phyloP scores from a whole-genome alignment of 2,329 filamentous ascomycete genomes.

The Curvularia sp. region DNA sequence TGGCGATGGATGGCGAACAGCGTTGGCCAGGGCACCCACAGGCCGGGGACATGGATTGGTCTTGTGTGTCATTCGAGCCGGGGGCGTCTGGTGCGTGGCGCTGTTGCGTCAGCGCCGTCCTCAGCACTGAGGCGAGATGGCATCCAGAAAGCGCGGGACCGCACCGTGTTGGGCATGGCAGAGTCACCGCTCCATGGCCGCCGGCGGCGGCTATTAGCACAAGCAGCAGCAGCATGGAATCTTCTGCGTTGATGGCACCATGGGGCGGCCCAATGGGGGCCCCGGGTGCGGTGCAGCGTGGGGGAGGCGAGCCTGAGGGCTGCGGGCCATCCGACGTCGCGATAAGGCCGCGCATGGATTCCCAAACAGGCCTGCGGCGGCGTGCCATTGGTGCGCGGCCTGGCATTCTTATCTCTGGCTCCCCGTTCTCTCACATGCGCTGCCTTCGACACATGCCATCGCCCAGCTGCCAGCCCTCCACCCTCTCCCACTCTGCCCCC shows the following conservation, averaged over 20 bases:
- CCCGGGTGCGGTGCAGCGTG: slow-evolving; percentile 21
- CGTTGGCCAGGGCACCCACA: too few relatives aligned
- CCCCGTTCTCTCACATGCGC: not conserved
- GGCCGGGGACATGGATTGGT: not conserved
- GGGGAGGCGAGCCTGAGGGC: slow-evolving; percentile 11
- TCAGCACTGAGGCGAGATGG: slow-evolving; percentile 28
- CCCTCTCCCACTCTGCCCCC: slow-evolving; percentile 24
- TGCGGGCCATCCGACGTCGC: slow-evolving; percentile 9
- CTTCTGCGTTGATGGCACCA: slow-evolving; percentile 21
- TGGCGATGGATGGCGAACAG: not conserved
- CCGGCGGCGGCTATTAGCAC: slow-evolving; percentile 19
- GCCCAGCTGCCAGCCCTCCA: slow-evolving; percentile 26
- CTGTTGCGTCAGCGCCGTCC: slow-evolving; percentile 22
- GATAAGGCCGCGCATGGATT: slow-evolving; percentile 28
- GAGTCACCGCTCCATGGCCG: slow-evolving; percentile 34
- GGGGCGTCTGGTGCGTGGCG: slow-evolving; percentile 6
- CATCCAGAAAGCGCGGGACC: slow-evolving; percentile 9
- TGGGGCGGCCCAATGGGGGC: slow-evolving; percentile 25
- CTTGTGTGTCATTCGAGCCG: slow-evolving; percentile 4
- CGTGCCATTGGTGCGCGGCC: slow-evolving; percentile 23
- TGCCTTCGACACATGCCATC: not conserved
- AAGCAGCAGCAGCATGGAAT: slow-evolving; percentile 9
- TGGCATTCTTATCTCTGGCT: slow-evolving; percentile 36
- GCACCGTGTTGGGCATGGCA: slow-evolving; percentile 3
- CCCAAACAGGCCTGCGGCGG: slow-evolving; percentile 16